Base-by-base conservation (phyloP, 805 yeast genomes). In the Metschnikowia picachoensis region DNA sequence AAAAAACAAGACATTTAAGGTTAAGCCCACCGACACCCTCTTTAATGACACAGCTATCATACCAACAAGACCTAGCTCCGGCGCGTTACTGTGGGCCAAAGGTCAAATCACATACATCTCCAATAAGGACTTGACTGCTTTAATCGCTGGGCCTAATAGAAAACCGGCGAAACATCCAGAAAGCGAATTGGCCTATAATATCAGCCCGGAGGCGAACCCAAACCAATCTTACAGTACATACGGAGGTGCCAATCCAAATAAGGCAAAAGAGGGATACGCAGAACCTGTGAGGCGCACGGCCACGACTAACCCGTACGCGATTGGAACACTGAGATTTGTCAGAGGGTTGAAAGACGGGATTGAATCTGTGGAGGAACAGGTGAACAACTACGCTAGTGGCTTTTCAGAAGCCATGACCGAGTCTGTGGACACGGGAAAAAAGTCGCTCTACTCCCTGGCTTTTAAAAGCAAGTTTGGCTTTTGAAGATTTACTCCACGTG, bases 1-100 rank as follows among this genome's bases (percentile, higher is more conserved):
- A 34, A 60, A 59, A 41, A 56, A 51, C 35, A 47, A 56, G 33
- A 29, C 55, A 1, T 53, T 43, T 27, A 57, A 57, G 39, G 62
- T 58, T 13, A 58, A 53, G 15, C 57, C 58, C 2, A 65, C 73
- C 5, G 96, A 87, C 61, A 66, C 74, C 1, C 66, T 94, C 31
- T 91, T 84, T 67, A 85, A 87, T 58, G 84, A 79, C 25, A 78
- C 80, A 50, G 73, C 85, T 37, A 67, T 76, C 6, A 77, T 85
- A 16, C 95, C 96, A 2, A 78, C 80, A 30, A 74, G 98, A 39
- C 99, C 99, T 2, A 74, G 79, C 4, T 80, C 87, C 7, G 80
- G 89, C 32, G 78, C 94, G 0, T 70, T 87, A 37, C 92, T 85
- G 62, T 87, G 97, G 94, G 87, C 94, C 7, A 80, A 84, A 53